These are phyloP conservation scores for Biscutella auriculata DNA, from an alignment of 441 rosid species.

Conservation along the genomic window DNA sequence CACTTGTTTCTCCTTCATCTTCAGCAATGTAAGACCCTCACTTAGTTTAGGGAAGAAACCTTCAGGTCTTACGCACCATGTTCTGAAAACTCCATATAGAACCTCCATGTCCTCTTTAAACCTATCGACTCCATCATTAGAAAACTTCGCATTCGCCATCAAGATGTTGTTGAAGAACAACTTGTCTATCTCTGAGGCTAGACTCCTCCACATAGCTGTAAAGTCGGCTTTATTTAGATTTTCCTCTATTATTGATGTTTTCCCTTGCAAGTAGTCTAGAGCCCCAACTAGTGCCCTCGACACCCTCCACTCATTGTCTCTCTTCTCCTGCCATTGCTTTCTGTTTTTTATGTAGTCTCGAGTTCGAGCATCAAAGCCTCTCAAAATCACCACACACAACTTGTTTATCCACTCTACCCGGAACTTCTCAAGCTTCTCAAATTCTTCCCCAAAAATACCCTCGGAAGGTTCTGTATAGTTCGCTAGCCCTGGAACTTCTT, in stretches of 20 bases:
- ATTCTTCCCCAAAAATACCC: slow-evolving; percentile 50
- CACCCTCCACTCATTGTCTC: slow-evolving; percentile 57
- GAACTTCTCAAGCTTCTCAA: slow-evolving; percentile 47
- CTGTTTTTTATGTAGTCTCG: slow-evolving; percentile 69
- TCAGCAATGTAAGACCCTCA: slow-evolving; percentile 55
- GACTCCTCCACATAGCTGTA: slow-evolving; percentile 58
- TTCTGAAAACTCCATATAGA: slow-evolving; percentile 55
- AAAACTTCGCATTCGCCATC: slow-evolving; percentile 50
- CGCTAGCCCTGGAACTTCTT: slow-evolving; percentile 20
- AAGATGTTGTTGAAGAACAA: slow-evolving; percentile 47
- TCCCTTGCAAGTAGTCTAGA: slow-evolving; percentile 64
- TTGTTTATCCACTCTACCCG: slow-evolving; percentile 71
- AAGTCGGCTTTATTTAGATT: slow-evolving; percentile 55
- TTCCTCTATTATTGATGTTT: slow-evolving; percentile 43
- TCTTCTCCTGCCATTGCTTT: slow-evolving; percentile 72
- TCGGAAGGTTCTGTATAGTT: slow-evolving; percentile 20
- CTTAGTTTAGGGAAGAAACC: slow-evolving; percentile 61
- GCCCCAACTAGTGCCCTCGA: slow-evolving; percentile 57
- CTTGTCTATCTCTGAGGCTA: slow-evolving; percentile 58
- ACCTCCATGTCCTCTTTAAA: slow-evolving; percentile 49
- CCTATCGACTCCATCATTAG: slow-evolving; percentile 50
- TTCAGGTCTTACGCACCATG: slow-evolving; percentile 79
- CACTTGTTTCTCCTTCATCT: slow-evolving; percentile 49
- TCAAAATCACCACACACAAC: slow-evolving; percentile 53
- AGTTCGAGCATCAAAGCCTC: slow-evolving; percentile 69